A percentile compares a stretch with the other conserved stretches of the same genome.
phyloP scores from a whole-genome alignment of 305 asterid genomes.

The Fraxinus albicans region DNA sequence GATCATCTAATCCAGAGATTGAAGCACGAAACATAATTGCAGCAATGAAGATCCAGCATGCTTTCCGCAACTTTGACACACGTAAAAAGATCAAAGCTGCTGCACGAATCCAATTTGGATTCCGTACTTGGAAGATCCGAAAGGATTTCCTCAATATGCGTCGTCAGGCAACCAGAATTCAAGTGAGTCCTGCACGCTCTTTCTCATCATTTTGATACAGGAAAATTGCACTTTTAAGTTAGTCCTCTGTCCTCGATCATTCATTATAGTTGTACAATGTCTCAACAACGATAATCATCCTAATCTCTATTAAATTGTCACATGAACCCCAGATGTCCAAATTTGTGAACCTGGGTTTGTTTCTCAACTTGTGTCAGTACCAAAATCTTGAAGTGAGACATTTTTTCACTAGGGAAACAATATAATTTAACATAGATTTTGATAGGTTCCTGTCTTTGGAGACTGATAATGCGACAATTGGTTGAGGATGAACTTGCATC shows the following conservation, averaged over 20 bases:
- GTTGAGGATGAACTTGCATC: neutral
- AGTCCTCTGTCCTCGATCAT: neutral
- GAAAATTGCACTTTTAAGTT: neutral
- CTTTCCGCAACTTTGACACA: conserved; percentile 69
- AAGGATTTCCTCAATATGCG: conserved; percentile 81
- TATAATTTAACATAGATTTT: neutral
- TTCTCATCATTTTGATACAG: neutral
- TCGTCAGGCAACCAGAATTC: conserved; percentile 79
- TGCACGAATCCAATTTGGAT: conserved; percentile 81
- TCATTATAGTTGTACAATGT: neutral
- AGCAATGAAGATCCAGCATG: conserved; percentile 97
- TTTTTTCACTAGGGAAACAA: neutral
- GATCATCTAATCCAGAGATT: conserved; percentile 63
- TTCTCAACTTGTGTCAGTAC: neutral
- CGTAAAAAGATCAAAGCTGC: conserved; percentile 81
- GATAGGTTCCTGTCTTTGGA: neutral
- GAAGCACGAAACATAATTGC: conserved; percentile 89
- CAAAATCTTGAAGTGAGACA: neutral
- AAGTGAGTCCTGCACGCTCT: conserved; percentile 42
- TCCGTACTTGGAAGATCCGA: conserved; percentile 87
- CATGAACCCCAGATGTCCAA: neutral
- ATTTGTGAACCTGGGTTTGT: neutral
- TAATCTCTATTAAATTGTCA: neutral
- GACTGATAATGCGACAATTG: neutral
- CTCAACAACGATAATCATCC: neutral